Base-by-base conservation (phyloP, 345 rosid genomes). In the Balakata baccata region DNA sequence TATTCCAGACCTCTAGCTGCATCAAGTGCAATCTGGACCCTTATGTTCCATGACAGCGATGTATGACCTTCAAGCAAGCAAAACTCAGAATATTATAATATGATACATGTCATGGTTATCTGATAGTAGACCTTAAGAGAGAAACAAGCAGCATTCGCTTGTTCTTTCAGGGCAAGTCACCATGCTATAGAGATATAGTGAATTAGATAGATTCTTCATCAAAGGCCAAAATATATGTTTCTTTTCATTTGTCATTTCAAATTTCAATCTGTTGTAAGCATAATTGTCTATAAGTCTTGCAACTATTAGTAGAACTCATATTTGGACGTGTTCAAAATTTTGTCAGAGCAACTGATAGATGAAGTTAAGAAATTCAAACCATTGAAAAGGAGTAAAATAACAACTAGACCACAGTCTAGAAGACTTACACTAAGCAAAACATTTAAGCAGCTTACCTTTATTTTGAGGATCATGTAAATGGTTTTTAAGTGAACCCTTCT, bases 1-100 rank as follows among this genome's bases (percentile, higher is more conserved):
- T 95, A 95, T 72, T 95, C 99, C 69, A 95, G 83, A 64, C 98
- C 99, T 84, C 97, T 86, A 67, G 96, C 99, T 39, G 97, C 87
- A 69, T 92, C 99, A 17, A 95, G 92, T n/a, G 94, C 92, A 79
- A 95, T 90, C 85, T 95, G 97, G 75, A 89, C 77, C 80, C 98
- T 87, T 88, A 87, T 88, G 77, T 86, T 89, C 98, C 98, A 95
- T 20, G 99, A 92, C 62, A 95, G 87, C 11, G 91, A 79, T 0
- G 98, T 86, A 81, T 87, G 87, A 67, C 99, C 98, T 95, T 81
- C 81, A 85, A 69, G 70, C 64, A 68, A 66, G 45, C 25, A 58
- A 69, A 74, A 23, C 34, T 46, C 51, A 68, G 66, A 63, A 60
- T 37, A 17, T 37, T 64, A 43, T 37, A 74, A 23, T 18, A 66